phyloP scores from a whole-genome alignment of 345 rosid species.

The Luvunga scandens region DNA sequence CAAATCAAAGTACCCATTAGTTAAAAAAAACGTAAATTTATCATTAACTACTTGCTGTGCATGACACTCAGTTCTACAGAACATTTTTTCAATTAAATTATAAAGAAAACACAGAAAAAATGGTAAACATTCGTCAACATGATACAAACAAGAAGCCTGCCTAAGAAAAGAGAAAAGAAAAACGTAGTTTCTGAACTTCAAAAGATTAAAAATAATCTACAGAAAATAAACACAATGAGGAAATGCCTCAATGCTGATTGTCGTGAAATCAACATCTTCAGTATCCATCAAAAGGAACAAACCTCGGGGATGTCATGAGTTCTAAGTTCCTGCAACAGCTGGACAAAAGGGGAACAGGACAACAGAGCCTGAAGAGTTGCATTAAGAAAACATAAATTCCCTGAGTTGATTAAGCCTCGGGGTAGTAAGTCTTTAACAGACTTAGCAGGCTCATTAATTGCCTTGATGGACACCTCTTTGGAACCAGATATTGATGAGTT shows the following conservation, averaged over 20 bases:
- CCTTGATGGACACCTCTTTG: conserved; percentile 30
- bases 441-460: conserved; percentile 33
- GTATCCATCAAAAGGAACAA: not conserved
- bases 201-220: not conserved
- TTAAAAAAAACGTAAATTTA: not conserved
- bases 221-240: not conserved
- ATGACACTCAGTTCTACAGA: not conserved
- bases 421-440: conserved; percentile 47
- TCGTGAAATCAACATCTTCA: not conserved
- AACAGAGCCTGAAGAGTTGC: conserved; percentile 88
- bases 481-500: conserved; percentile 25
- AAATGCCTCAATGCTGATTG: not conserved
- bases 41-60: not conserved
- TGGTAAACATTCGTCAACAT: not conserved
- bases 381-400: conserved; percentile 90
- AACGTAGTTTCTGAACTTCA: not conserved
- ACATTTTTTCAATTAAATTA: not conserved
- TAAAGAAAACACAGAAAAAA: not conserved
- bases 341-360: conserved; percentile 85
- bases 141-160: not conserved
- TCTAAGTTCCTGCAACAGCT: conserved; percentile 67
- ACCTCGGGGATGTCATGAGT: conserved; percentile 62
- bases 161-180: not conserved
- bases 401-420: conserved; percentile 80
- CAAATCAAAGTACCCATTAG: conserved; percentile 10